phyloP scores from a whole-genome alignment of 257 asterid species.

The Plantago elongata region DNA sequence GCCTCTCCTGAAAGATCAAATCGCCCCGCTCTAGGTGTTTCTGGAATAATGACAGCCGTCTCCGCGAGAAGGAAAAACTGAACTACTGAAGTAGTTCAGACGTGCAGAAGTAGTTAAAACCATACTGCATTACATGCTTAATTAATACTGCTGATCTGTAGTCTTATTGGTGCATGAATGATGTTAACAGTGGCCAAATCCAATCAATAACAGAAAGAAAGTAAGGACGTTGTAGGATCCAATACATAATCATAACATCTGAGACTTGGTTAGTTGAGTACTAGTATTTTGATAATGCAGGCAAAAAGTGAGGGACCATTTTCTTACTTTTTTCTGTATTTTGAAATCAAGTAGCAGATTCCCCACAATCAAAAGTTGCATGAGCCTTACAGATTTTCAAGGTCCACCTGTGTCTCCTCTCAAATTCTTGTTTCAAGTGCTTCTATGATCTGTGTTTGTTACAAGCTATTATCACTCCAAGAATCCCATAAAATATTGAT shows the following conservation, averaged over 20 bases:
- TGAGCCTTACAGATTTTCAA: conserved; percentile 15
- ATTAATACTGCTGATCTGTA: too few relatives aligned
- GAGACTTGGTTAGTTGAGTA: conserved; percentile 25
- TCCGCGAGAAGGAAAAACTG: too few relatives aligned
- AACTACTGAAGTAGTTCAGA: too few relatives aligned
- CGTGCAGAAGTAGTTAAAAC: too few relatives aligned
- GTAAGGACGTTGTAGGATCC: conserved; percentile 32
- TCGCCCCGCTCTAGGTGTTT: too few relatives aligned
- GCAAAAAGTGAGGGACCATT: conserved; percentile 38
- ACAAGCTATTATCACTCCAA: conserved; percentile 4
- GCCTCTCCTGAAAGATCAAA: too few relatives aligned
- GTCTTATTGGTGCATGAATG: too few relatives aligned
- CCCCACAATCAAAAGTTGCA: conserved; percentile 33
- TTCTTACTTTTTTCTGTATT: conserved; percentile 24
- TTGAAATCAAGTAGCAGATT: conserved; percentile 31
- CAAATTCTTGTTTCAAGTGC: conserved; percentile 23
- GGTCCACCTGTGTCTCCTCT: conserved; percentile 30
- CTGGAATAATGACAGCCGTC: too few relatives aligned
- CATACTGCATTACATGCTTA: too few relatives aligned
- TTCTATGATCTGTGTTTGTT: conserved; percentile 27
- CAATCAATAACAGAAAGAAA: conserved; percentile 26
- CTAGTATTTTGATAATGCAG: conserved; percentile 33
- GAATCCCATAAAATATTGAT: not conserved
- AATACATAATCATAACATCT: conserved; percentile 34
- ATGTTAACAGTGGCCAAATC: not conserved